Base-by-base conservation (phyloP, 2,329 filamentous ascomycete genomes). In the Trichoderma lentiforme region DNA sequence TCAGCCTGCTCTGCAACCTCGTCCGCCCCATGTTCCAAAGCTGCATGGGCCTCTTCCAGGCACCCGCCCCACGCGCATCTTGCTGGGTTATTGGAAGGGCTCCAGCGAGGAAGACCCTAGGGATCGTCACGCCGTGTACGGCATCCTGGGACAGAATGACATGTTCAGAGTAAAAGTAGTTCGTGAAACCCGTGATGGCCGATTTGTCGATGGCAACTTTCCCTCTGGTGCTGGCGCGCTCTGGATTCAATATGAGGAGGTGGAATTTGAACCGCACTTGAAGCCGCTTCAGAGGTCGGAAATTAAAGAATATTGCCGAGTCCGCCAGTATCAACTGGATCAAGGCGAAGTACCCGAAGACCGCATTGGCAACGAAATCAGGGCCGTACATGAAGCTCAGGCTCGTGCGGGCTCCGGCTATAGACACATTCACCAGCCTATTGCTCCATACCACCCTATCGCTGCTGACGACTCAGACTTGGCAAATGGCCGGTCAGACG, bases 101-200 rank as follows among this genome's bases (percentile, higher is more conserved):
- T 91, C 88, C 0, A 85, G 82, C 36, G 85, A 87, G 64, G 53
- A 77, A 0, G 79, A 84, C 3, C 77, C 81, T 2, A 80, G 80
- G 14, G 84, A 91, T 76, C 87, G 88, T 67, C 89, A 91, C 75
- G 89, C 89, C 0, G 88, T 91, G 0, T 89, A 87, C 69, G 89
- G 89, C 4, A 89, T 91, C 12, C 79, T 91, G 0, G 88, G 88
- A 1, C 85, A 85, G 21, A 90, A 90, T 70, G 88, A 90, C 74
- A 90, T 89, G 85, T 91, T 91, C 77, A 82, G 89, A 0, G 88
- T 90, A 69, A 91, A 91, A 77, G 82, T 91, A 0, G 85, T 88
- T 1, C 83, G 87, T 6, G 84, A 89, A 75, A 91, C 89, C 0
- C 85, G 88, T 3, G 88, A 90, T 75, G 89, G 89, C 3, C 85